Conservation (phyloP, 2,329 filamentous ascomycete species). For the Penicillium sp. region DNA sequence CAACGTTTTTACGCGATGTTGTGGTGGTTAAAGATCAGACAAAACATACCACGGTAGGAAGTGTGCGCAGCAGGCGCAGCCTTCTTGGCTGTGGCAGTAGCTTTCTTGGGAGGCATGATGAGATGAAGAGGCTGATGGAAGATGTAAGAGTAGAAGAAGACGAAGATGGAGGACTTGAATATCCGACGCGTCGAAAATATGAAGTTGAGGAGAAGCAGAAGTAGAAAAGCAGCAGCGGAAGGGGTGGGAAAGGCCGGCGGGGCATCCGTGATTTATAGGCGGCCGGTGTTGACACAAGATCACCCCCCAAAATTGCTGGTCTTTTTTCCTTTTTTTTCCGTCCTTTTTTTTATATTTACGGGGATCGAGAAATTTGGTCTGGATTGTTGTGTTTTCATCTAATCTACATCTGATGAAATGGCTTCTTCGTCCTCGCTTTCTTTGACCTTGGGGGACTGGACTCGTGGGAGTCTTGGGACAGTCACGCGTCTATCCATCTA, state of each 20-base stretch:
- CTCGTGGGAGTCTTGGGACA: too few relatives aligned
- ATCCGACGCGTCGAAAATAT: slow-evolving; percentile 7
- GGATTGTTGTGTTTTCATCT: background rate
- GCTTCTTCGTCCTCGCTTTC: too few relatives aligned
- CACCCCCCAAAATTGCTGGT: slow-evolving; percentile 32
- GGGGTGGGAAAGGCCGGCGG: slow-evolving; percentile 40
- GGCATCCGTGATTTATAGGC: slow-evolving; percentile 46
- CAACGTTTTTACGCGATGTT: slow-evolving; percentile 46
- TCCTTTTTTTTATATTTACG: background rate
- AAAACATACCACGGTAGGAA: slow-evolving; percentile 65
- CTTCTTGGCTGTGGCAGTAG: slow-evolving; percentile 59
- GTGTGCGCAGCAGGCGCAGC: slow-evolving; percentile 58
- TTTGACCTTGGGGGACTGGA: too few relatives aligned
- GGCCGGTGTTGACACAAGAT: slow-evolving; percentile 44
- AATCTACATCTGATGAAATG: background rate
- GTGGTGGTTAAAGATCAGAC: slow-evolving; percentile 45
- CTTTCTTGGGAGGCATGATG: slow-evolving; percentile 68
- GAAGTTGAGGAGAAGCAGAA: slow-evolving; percentile 14
- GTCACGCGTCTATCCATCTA: too few relatives aligned
- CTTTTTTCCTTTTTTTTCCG: slow-evolving; percentile 8
- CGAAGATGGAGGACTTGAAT: slow-evolving; percentile 6
- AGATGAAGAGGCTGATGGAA: slow-evolving; percentile 13
- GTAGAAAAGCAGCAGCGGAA: slow-evolving; percentile 36
- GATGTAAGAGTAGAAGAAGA: slow-evolving; percentile 13
- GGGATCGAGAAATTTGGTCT: too few relatives aligned